Percentiles rank a stretch among this genome's conserved stretches.
phyloP scores from a whole-genome alignment of 176 grass and related monocot species.

The Carex kokanica region DNA sequence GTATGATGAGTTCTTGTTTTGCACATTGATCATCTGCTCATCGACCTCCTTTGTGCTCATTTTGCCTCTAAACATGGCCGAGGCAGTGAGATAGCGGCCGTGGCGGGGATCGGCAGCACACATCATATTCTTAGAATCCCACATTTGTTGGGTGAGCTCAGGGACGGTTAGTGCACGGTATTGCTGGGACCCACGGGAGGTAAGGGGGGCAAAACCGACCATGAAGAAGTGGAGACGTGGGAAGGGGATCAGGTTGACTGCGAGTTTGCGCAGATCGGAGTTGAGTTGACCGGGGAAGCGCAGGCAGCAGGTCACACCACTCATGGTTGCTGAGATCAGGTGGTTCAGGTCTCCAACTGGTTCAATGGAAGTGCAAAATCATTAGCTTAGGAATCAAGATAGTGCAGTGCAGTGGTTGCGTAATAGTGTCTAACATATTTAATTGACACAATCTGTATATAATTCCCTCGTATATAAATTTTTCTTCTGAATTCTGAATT shows the following conservation, averaged over 20 bases:
- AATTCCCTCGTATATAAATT: neutral
- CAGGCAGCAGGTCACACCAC: constrained; percentile 86
- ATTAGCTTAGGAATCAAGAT: neutral
- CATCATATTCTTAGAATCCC: constrained; percentile 97
- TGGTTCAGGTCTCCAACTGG: constrained; percentile 91
- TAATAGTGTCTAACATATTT: neutral
- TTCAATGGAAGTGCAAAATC: constrained; percentile 1
- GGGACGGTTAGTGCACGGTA: constrained; percentile 84
- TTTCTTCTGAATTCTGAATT: neutral
- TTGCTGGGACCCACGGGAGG: constrained; percentile 81
- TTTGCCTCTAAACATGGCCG: constrained; percentile 87
- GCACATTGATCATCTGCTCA: constrained; percentile 89
- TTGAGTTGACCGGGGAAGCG: constrained; percentile 88
- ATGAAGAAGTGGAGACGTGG: constrained; percentile 90
- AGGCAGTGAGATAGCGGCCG: constrained; percentile 71
- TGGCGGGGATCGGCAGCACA: constrained; percentile 70
- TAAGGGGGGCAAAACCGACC: constrained; percentile 87
- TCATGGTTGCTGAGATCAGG: constrained; percentile 84
- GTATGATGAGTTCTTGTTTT: constrained; percentile 93
- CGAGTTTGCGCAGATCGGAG: constrained; percentile 85
- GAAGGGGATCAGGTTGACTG: constrained; percentile 86
- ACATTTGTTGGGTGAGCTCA: constrained; percentile 94
- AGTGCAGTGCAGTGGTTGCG: neutral
- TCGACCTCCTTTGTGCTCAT: constrained; percentile 90
- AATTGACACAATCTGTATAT: neutral